A percentile compares a stretch with the other conserved stretches of the same genome.
These are phyloP conservation scores for Capsicum chinense DNA, from an alignment of 257 asterid species.

Conservation along the genomic window DNA sequence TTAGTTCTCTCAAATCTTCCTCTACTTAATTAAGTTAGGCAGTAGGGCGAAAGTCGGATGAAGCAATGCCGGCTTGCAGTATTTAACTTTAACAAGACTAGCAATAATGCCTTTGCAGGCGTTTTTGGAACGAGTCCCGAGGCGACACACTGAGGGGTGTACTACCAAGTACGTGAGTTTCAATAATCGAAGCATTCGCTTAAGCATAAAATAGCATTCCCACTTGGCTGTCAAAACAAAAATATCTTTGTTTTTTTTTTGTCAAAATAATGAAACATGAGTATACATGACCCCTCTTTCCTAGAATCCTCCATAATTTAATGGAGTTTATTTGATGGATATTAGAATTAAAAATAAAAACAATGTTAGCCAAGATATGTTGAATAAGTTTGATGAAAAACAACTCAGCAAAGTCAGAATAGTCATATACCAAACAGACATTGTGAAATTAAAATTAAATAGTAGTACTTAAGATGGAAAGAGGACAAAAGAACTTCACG, in stretches of 20 bases:
- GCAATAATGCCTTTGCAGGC: too few species aligned
- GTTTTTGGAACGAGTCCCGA: too few species aligned
- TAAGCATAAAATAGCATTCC: background rate
- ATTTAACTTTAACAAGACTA: too few species aligned
- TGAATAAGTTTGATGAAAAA: background rate
- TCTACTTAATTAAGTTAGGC: background rate
- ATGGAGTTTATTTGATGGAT: background rate
- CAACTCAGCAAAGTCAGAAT: constrained; percentile 25
- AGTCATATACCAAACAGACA: background rate
- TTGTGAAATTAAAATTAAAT: background rate
- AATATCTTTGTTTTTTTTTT: background rate
- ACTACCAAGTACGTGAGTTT: background rate
- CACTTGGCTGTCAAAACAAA: background rate
- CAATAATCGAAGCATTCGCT: background rate
- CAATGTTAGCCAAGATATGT: background rate
- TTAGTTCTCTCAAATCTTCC: background rate
- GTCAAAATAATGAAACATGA: background rate
- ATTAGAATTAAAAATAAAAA: background rate
- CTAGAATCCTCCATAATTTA: background rate
- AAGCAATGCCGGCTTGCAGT: too few species aligned
- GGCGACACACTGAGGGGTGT: background rate
- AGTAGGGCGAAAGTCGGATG: too few species aligned
- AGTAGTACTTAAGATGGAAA: background rate
- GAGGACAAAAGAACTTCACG: background rate
- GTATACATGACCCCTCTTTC: constrained; percentile 23